These are phyloP conservation scores for Lachnellula suecica DNA, from an alignment of 2,329 filamentous ascomycete genomes.

Conservation along the genomic window DNA sequence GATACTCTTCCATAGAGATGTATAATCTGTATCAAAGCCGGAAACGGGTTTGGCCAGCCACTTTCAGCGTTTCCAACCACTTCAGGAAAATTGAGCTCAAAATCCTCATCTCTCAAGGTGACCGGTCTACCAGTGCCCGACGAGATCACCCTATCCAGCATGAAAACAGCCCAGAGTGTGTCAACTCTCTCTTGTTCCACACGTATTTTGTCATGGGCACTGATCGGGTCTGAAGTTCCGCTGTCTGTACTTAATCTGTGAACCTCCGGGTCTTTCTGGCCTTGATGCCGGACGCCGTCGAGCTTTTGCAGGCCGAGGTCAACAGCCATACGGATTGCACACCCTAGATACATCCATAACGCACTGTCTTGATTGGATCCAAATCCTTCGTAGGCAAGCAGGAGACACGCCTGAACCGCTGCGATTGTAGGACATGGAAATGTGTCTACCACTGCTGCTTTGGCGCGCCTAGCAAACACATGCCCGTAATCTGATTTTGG, in stretches of 20 bases:
- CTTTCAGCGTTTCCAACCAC: conserved; percentile 53
- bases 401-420: conserved; percentile 78
- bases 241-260: conserved; percentile 40
- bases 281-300: conserved; percentile 66
- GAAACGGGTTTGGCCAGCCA: conserved; percentile 76
- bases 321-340: conserved; percentile 80
- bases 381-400: conserved; percentile 88
- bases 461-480: conserved; percentile 78
- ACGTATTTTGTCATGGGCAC: conserved; percentile 56
- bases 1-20: conserved; percentile 83
- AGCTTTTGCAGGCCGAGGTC: conserved; percentile 80
- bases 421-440: conserved; percentile 81
- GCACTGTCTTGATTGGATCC: conserved; percentile 86
- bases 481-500: conserved; percentile 69
- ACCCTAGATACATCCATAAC: conserved; percentile 89
- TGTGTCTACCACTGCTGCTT: conserved; percentile 77
- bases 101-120: conserved; percentile 80
- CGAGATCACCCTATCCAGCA: conserved; percentile 83
- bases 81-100: conserved; percentile 71
- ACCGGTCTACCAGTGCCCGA: conserved; percentile 83
- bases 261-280: conserved; percentile 32
- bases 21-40: conserved; percentile 78
- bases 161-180: conserved; percentile 88
- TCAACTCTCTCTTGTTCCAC: conserved; percentile 81
- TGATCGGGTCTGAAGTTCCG: conserved; percentile 40